These are phyloP conservation scores for Coniochaeta sp. DNA, from an alignment of 2,329 filamentous ascomycete species.

Conservation along the genomic window DNA sequence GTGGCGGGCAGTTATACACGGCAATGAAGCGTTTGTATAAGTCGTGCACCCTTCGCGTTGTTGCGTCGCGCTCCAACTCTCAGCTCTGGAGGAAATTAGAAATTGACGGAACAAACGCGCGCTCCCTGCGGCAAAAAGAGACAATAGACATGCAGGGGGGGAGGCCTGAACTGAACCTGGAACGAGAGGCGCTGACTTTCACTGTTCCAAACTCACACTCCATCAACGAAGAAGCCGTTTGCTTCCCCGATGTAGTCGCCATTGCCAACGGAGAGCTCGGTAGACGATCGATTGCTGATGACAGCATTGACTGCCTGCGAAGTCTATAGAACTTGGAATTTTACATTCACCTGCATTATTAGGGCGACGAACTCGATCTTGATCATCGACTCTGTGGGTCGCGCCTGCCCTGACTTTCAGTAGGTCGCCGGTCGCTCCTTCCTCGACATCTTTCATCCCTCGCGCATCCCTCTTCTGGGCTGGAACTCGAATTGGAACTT, in stretches of 20 bases:
- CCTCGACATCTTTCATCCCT: neutral
- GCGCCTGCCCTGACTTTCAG: neutral
- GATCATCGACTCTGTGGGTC: neutral
- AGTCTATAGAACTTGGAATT: neutral
- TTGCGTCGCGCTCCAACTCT: neutral
- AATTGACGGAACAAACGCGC: neutral
- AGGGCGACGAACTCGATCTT: neutral
- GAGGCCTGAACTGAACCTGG: neutral
- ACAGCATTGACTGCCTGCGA: neutral
- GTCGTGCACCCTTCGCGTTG: neutral
- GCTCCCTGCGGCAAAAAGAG: neutral
- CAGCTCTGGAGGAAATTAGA: neutral
- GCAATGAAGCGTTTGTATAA: neutral
- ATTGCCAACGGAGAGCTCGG: neutral
- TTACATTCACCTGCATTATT: neutral
- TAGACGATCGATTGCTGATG: neutral
- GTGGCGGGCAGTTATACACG: neutral
- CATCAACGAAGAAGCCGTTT: neutral
- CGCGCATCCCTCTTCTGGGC: neutral
- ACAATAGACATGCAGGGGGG: neutral
- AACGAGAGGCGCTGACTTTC: neutral
- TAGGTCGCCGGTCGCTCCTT: too few species aligned
- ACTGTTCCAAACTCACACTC: neutral
- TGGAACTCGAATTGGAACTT: neutral
- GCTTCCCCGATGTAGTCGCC: neutral